Evolutionary conservation across 768 basidiomycete genomes (phyloP), one percentile per base, ranked within the genome.

Genomic region (Leccinum rimulosum): DNA sequence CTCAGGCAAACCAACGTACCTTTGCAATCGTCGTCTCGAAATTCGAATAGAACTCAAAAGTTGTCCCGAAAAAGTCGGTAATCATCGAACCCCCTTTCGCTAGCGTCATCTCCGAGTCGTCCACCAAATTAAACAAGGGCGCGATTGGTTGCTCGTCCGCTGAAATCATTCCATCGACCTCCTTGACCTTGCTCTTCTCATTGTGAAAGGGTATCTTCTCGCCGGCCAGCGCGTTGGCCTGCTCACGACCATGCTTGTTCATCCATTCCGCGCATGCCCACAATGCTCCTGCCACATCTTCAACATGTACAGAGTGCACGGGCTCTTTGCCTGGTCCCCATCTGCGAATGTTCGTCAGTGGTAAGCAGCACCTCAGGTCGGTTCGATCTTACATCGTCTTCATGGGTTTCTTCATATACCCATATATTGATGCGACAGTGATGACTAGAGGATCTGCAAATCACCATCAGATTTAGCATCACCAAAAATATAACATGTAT

Each of bases 251-350:
- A 7, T 82, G 73, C 25, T 77, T 68, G 12, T 77, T 78, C 56
- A 93, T 90, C 93, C 93, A 95, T 50, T 82, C 70, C 12, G 91
- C 89, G 56, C 80, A 87, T 25, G 89, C 82, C 87, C 88, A 92
- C 56, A 86, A 70, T 19, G 83, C 89, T 22, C 85, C 86, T n/a
- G 88, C 86, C 51, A 94, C 80, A 66, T 95, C 93, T 11, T 87
- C 86, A 17, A 85, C 76, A 68, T 95, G 93, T 45, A 93, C 76
- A 0, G 90, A 91, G 66, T 93, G 81, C 25, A 84, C 84, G 11
- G 86, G 80, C 60, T 89, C 82, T 71, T 85, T 88, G 31, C 91
- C 89, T 6, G 90, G 90, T 9, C 87, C 83, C 88, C 90, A 91
- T 70, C 91, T 92, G 62, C 1, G 54, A 36, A 58, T 10, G 36